Base-by-base conservation (phyloP, 1,284 basidiomycete species). In the Bjerkandera adusta region DNA sequence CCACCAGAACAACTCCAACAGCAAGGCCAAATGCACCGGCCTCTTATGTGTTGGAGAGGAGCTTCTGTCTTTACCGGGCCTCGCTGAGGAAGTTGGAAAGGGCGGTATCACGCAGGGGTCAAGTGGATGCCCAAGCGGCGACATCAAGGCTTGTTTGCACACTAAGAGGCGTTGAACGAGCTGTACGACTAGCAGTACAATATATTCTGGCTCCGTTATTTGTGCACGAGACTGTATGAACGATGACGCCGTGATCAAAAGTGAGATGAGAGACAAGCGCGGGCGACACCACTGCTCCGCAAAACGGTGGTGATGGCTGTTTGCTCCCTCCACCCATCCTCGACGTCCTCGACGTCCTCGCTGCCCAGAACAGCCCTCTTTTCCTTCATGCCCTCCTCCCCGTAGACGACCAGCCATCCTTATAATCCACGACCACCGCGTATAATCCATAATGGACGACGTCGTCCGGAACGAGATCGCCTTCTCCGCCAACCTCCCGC, bases 401-500 rank as follows among this genome's bases (percentile, higher is more conserved):
- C n/a, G n/a, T n/a, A n/a, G n/a, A n/a, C n/a, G n/a, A n/a, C n/a
- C n/a, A n/a, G n/a, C n/a, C n/a, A n/a, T n/a, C n/a, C n/a, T n/a
- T n/a, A n/a, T n/a, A n/a, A n/a, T n/a, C n/a, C n/a, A n/a, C n/a
- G n/a, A n/a, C n/a, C n/a, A 12, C 35, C 35, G 26, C 24, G 24
- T 15, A 30, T n/a, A n/a, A n/a, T n/a, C n/a, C 15, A 5, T 30
- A 12, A 32, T 35, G 36, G 39, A 25, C 27, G 41, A 54, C 40
- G 15, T 54, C 55, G 55, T 54, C 13, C 35, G 43, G 30, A 57
- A 62, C 34, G 61, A 64, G 33, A 43, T 52, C 36, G 49, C 55
- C 16, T 68, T 68, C 53, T 60, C 65, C 36, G 59, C 62, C 29
- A 53, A 55, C 30, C 68, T 67, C 66, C 56, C 73, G 57, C 46